Conservation (phyloP, 78 protist species). For the Thecamonas trahens region DNA sequence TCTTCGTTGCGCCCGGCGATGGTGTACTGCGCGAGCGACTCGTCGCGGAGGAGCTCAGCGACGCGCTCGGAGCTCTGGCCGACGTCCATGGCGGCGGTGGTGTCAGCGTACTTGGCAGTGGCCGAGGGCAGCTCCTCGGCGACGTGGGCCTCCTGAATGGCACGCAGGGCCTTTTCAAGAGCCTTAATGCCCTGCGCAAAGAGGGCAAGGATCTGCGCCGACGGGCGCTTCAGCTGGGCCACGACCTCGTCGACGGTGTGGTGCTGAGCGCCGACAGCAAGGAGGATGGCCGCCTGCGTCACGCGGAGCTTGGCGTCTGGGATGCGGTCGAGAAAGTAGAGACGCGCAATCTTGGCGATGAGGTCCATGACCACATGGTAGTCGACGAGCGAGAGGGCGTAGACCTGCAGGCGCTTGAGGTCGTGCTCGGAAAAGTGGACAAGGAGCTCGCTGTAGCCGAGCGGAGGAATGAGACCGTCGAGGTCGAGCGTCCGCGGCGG, state of each 20-base stretch:
- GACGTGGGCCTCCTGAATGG: too few species aligned
- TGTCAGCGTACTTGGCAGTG: too few species aligned
- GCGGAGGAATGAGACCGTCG: not conserved
- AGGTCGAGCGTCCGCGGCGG: not conserved
- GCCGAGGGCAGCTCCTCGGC: too few species aligned
- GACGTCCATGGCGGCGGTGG: too few species aligned
- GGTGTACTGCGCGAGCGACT: too few species aligned
- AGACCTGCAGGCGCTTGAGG: slow-evolving; percentile 74
- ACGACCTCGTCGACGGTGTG: slow-evolving; percentile 51
- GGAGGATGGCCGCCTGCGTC: slow-evolving; percentile 73
- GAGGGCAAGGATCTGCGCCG: too few species aligned
- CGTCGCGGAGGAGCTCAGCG: too few species aligned
- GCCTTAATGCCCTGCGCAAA: too few species aligned
- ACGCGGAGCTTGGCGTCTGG: slow-evolving; percentile 2
- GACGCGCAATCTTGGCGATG: slow-evolving; percentile 67
- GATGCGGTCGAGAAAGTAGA: slow-evolving; percentile 43
- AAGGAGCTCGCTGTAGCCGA: slow-evolving; percentile 2
- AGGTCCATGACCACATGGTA: slow-evolving; percentile 84
- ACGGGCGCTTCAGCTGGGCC: too few species aligned
- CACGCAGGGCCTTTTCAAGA: too few species aligned
- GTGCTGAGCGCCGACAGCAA: slow-evolving; percentile 86
- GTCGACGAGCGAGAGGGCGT: slow-evolving; percentile 59
- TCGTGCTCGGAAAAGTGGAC: slow-evolving; percentile 54
- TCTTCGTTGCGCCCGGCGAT: too few species aligned
- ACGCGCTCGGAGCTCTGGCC: too few species aligned